Percentiles rank a stretch among this genome's conserved stretches.
These are phyloP conservation scores for Dryas alaskensis DNA, from an alignment of 306 rosid species.

Conservation along the genomic window DNA sequence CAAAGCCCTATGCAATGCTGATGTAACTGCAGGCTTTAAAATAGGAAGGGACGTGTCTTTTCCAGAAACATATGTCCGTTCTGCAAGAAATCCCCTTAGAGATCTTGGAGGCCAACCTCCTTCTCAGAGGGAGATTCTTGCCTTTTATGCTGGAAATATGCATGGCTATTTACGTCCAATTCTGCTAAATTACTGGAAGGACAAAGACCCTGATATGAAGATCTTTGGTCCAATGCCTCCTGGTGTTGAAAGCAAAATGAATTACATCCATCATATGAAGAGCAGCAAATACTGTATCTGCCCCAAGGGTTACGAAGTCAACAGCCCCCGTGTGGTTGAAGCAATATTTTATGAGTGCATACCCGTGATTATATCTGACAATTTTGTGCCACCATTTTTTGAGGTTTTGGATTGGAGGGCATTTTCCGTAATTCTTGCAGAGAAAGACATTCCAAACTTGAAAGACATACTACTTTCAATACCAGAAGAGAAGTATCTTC, in stretches of 20 bases:
- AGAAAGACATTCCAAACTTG: constrained; percentile 78
- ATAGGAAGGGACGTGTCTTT: constrained; percentile 87
- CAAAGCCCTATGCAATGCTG: constrained; percentile 91
- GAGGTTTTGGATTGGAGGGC: constrained; percentile 89
- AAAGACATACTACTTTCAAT: constrained; percentile 63
- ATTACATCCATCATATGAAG: constrained; percentile 82
- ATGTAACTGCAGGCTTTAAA: constrained; percentile 82
- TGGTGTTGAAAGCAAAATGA: constrained; percentile 79
- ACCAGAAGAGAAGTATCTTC: constrained; percentile 65
- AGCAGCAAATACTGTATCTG: constrained; percentile 89
- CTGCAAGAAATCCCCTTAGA: constrained; percentile 65
- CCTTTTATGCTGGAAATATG: constrained; percentile 84
- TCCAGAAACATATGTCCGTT: constrained; percentile 79
- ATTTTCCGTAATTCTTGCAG: constrained; percentile 76
- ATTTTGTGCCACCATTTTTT: constrained; percentile 90
- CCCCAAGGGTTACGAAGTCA: constrained; percentile 95
- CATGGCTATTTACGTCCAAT: constrained; percentile 80
- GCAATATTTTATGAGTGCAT: constrained; percentile 87
- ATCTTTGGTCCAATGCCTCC: constrained; percentile 81
- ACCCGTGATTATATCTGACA: constrained; percentile 96
- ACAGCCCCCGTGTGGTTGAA: constrained; percentile 86
- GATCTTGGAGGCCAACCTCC: constrained; percentile 86
- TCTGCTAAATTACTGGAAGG: constrained; percentile 80
- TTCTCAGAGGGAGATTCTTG: constrained; percentile 60
- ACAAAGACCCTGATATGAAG: constrained; percentile 74